phyloP scores from a whole-genome alignment of 1,139 yeast species.

The Citeromyces hawaiiensis region DNA sequence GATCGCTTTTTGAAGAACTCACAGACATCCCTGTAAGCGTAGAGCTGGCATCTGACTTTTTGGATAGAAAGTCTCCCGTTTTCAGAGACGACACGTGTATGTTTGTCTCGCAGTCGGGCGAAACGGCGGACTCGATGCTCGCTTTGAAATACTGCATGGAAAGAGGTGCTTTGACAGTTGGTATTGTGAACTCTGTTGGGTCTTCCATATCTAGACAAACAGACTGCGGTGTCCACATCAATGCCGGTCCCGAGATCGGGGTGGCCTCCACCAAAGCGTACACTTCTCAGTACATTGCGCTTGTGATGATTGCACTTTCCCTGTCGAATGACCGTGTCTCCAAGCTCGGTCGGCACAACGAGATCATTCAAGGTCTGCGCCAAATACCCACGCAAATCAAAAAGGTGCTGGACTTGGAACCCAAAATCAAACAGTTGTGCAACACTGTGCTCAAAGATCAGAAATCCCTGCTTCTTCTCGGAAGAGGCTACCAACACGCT shows the following conservation, averaged over 20 bases:
- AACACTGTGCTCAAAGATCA: slow-evolving; percentile 59
- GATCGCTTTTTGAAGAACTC: slow-evolving; percentile 92
- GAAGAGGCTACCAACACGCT: slow-evolving; percentile 97
- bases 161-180: slow-evolving; percentile 94
- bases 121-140: slow-evolving; percentile 96
- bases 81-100: slow-evolving; percentile 97
- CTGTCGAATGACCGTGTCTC: slow-evolving; percentile 87
- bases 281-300: slow-evolving; percentile 94
- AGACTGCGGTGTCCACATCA: slow-evolving; percentile 98
- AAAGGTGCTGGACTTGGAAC: slow-evolving; percentile 62
- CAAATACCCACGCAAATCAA: slow-evolving; percentile 79
- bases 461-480: slow-evolving; percentile 79
- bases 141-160: slow-evolving; percentile 94
- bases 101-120: slow-evolving; percentile 98
- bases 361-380: slow-evolving; percentile 78
- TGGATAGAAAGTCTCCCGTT: slow-evolving; percentile 90
- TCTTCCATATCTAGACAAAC: slow-evolving; percentile 94
- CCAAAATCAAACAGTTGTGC: slow-evolving; percentile 65
- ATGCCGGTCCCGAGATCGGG: slow-evolving; percentile 99
- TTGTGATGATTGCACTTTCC: slow-evolving; percentile 92
- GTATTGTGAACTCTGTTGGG: slow-evolving; percentile 94
- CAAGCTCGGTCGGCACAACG: slow-evolving; percentile 59
- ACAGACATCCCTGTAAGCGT: slow-evolving; percentile 94
- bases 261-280: slow-evolving; percentile 99
- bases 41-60: slow-evolving; percentile 94